Evolutionary conservation across 2,329 filamentous ascomycete species (phyloP).

Genomic region (Colletotrichum sp.): DNA sequence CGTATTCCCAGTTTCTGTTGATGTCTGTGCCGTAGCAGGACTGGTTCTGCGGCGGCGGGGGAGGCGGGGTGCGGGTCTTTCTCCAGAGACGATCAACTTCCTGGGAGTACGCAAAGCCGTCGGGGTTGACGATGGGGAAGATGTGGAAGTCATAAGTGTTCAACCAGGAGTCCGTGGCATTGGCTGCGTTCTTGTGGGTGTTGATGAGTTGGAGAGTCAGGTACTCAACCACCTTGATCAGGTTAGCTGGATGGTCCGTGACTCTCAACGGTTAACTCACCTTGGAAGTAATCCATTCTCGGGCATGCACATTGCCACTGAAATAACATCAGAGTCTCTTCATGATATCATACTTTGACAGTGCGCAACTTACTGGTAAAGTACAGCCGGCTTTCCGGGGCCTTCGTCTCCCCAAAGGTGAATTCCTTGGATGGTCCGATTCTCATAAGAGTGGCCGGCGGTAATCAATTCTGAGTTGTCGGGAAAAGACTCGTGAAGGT

Average conservation of each 20-base stretch:
- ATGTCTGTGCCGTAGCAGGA: conserved; percentile 54
- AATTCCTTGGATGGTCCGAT: conserved; percentile 61
- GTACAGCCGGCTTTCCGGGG: conserved; percentile 50
- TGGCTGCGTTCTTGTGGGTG: conserved; percentile 35
- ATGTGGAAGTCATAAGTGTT: conserved; percentile 64
- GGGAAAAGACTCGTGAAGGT: conserved; percentile 46
- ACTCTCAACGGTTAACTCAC: conserved; percentile 41
- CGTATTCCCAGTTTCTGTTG: conserved; percentile 59
- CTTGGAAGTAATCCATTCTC: conserved; percentile 59
- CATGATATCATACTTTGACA: rapidly evolving
- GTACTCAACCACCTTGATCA: conserved; percentile 45
- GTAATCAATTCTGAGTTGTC: conserved; percentile 51
- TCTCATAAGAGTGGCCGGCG: conserved; percentile 49
- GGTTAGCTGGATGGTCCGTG: not conserved
- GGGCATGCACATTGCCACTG: conserved; percentile 52
- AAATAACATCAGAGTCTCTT: not conserved
- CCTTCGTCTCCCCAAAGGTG: conserved; percentile 51
- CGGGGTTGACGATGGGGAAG: conserved; percentile 54
- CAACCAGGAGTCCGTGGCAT: conserved; percentile 43
- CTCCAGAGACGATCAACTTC: conserved; percentile 53
- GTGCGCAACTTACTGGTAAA: conserved; percentile 40
- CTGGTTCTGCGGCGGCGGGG: conserved; percentile 33
- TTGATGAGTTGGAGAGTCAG: conserved; percentile 51
- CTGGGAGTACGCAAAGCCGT: conserved; percentile 53
- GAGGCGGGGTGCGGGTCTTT: conserved; percentile 54